Percentiles rank a stretch among this genome's conserved stretches.
phyloP scores from a whole-genome alignment of 2,329 filamentous ascomycete genomes.

The Sclerotinia nivalis region DNA sequence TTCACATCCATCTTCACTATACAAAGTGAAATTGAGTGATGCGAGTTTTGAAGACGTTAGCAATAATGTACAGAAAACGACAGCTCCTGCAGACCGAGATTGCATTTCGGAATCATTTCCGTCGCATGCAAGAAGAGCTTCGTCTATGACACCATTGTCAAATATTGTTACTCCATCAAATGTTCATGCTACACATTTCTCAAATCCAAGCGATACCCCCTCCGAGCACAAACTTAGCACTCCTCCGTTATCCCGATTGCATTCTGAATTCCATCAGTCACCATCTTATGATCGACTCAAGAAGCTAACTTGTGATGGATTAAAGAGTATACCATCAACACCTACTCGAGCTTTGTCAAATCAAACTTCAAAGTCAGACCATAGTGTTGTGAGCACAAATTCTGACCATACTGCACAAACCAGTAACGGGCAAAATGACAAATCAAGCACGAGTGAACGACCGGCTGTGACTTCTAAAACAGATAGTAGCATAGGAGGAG shows the following conservation, averaged over 20 bases:
- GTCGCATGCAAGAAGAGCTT: conserved; percentile 47
- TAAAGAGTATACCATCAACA: conserved; percentile 91
- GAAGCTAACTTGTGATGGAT: conserved; percentile 83
- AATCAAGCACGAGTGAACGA: conserved; percentile 39
- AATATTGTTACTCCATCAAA: conserved; percentile 62
- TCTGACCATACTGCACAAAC: conserved; percentile 45
- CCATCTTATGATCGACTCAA: conserved; percentile 68
- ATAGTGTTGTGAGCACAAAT: conserved; percentile 42
- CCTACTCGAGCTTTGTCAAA: conserved; percentile 78
- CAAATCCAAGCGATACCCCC: conserved; percentile 61
- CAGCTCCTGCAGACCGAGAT: conserved; percentile 44
- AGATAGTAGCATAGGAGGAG: conserved; percentile 49
- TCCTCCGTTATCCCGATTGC: conserved; percentile 52
- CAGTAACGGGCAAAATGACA: conserved; percentile 41
- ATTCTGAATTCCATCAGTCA: conserved; percentile 52
- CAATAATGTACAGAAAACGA: conserved; percentile 42
- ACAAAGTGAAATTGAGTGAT: conserved; percentile 47
- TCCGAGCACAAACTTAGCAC: conserved; percentile 50
- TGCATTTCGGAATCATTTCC: conserved; percentile 48
- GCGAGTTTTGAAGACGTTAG: conserved; percentile 45
- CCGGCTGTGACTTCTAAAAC: conserved; percentile 36
- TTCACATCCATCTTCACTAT: conserved; percentile 51
- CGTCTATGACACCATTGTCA: conserved; percentile 59
- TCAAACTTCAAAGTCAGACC: conserved; percentile 53
- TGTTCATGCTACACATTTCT: conserved; percentile 68